Percentiles rank a stretch among this genome's conserved stretches.
Conservation (phyloP, 2,329 filamentous ascomycete species). For the Xylaria hypoxylon region DNA sequence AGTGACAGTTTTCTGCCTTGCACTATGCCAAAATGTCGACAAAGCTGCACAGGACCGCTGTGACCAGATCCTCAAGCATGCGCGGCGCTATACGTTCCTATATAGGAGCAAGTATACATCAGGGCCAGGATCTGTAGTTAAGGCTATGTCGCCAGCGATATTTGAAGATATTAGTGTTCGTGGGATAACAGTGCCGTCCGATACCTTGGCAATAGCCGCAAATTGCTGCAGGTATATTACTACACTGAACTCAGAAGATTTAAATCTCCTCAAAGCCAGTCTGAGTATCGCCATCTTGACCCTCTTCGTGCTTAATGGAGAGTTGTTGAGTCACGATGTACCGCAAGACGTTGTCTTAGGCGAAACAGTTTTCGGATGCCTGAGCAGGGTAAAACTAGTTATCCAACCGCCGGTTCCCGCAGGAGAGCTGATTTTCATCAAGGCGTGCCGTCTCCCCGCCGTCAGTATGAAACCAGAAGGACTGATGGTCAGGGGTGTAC, state of each 20-base stretch:
- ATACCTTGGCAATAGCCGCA: slow-evolving; percentile 21
- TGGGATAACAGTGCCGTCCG: slow-evolving; percentile 22
- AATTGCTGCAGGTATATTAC: slow-evolving; percentile 25
- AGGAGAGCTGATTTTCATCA: slow-evolving; percentile 26
- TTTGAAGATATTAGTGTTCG: slow-evolving; percentile 23
- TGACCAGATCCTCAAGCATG: slow-evolving; percentile 14
- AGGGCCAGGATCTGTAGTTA: slow-evolving; percentile 10
- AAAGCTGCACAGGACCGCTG: slow-evolving; percentile 6
- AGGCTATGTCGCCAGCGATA: slow-evolving; percentile 30
- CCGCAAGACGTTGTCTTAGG: not conserved
- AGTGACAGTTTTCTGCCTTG: slow-evolving; percentile 23
- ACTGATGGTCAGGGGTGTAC: slow-evolving; percentile 20
- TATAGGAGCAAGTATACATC: slow-evolving; percentile 13
- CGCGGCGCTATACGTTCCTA: slow-evolving; percentile 17
- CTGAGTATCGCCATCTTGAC: slow-evolving; percentile 24
- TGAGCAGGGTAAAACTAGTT: slow-evolving; percentile 9
- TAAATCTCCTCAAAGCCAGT: slow-evolving; percentile 20
- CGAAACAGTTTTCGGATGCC: not conserved
- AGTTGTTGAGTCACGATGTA: slow-evolving; percentile 22
- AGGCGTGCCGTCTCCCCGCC: slow-evolving; percentile 21
- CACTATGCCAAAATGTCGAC: slow-evolving; percentile 14
- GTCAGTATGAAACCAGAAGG: slow-evolving; percentile 13
- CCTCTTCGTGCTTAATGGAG: slow-evolving; percentile 25
- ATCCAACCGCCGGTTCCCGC: slow-evolving; percentile 21
- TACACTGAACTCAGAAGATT: slow-evolving; percentile 13